Evolutionary conservation across 257 asterid species (phyloP).

Genomic region (Gardenia jasminoides): DNA sequence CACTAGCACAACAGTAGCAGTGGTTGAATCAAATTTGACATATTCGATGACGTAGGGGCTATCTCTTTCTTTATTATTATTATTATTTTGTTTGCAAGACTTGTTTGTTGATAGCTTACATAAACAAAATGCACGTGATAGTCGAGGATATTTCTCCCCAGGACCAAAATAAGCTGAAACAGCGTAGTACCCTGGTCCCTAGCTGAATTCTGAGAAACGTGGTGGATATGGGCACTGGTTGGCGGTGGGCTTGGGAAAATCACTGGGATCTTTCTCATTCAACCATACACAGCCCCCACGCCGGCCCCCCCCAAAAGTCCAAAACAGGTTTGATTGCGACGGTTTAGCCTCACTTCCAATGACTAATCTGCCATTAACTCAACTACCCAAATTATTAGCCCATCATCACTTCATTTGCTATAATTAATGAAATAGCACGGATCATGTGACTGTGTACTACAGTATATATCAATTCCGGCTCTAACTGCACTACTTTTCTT

Average conservation of each 20-base stretch:
- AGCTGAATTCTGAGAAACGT: conserved; percentile 39
- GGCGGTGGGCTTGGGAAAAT: conserved; percentile 15
- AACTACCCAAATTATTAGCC: background rate
- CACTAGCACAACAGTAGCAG: background rate
- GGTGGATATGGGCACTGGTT: conserved; percentile 27
- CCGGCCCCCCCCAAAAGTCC: no score
- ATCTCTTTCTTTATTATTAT: no score
- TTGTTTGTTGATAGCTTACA: background rate
- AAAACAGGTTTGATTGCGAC: conserved; percentile 10
- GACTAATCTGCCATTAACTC: conserved; percentile 6
- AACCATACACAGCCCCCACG: conserved; percentile 15
- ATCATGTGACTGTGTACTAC: conserved; percentile 7
- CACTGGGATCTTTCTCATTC: conserved; percentile 17
- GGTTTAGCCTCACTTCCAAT: conserved; percentile 11
- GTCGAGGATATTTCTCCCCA: conserved; percentile 37
- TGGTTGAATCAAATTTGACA: conserved; percentile 15
- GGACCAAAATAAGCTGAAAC: conserved; percentile 19
- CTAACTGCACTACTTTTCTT: background rate
- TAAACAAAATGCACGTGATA: conserved; percentile 59
- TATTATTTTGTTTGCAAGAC: conserved; percentile 5
- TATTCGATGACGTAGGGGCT: conserved; percentile 31
- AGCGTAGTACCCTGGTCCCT: background rate
- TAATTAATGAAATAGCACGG: background rate
- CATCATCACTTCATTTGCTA: background rate
- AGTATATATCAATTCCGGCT: background rate